Evolutionary conservation across 208 protist species (phyloP).

Genomic region (Trypanosoma melophagium): DNA sequence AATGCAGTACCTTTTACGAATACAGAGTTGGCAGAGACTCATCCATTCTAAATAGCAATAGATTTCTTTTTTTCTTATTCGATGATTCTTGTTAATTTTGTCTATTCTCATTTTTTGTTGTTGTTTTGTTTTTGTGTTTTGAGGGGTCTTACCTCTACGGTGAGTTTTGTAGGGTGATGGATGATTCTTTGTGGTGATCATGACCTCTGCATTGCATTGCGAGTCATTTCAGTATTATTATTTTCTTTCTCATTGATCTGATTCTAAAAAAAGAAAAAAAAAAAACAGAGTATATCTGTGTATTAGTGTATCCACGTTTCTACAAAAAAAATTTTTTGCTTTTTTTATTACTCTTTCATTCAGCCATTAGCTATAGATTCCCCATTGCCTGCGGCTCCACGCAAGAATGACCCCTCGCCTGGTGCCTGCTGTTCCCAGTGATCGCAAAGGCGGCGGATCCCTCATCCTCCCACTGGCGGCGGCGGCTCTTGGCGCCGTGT

Average conservation of each 20-base stretch:
- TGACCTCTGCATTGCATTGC: too few species aligned
- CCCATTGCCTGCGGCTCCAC: too few species aligned
- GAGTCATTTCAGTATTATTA: neutral
- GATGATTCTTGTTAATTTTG: neutral
- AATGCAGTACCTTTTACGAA: constrained; percentile 37
- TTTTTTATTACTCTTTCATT: too few species aligned
- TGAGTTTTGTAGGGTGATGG: neutral
- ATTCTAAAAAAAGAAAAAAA: neutral
- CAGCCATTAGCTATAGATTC: too few species aligned
- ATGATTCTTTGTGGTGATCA: neutral
- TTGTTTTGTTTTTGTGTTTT: neutral
- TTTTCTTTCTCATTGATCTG: neutral
- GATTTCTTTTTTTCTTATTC: neutral
- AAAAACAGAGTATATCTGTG: too few species aligned
- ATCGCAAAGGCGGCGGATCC: too few species aligned
- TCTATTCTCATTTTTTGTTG: neutral
- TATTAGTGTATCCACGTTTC: too few species aligned
- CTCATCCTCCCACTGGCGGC: constrained; percentile 51
- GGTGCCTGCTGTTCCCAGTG: too few species aligned
- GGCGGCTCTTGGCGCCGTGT: constrained; percentile 33
- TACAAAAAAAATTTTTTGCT: too few species aligned
- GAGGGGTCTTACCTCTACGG: neutral
- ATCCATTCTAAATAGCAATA: constrained; percentile 30
- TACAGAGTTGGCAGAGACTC: constrained; percentile 40
- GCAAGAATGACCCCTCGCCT: too few species aligned